phyloP scores from a whole-genome alignment of 2,329 filamentous ascomycete genomes.

The Pseudogymnoascus sp. region DNA sequence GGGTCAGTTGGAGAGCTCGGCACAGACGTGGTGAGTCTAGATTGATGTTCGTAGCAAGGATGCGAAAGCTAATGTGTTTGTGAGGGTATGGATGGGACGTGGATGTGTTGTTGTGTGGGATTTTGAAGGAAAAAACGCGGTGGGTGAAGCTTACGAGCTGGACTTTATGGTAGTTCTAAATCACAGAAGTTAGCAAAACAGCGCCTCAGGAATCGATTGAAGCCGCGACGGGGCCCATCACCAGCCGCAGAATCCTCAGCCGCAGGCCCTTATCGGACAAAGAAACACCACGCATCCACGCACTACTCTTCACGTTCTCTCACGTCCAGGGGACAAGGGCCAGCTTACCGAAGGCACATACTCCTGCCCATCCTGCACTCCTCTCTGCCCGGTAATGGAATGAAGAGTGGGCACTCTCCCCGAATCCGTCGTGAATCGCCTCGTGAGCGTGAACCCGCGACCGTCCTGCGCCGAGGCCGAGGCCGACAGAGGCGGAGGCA shows the following conservation, averaged over 20 bases:
- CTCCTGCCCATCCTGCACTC: constrained; percentile 22
- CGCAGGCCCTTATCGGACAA: neutral
- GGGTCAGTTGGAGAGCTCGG: constrained; percentile 29
- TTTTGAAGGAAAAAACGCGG: neutral
- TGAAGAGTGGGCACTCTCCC: constrained; percentile 70
- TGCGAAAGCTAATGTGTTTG: neutral
- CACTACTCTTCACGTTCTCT: neutral
- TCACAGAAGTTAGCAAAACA: constrained; percentile 18
- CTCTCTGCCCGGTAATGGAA: constrained; percentile 24
- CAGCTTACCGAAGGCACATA: constrained; percentile 27
- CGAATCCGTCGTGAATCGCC: constrained; percentile 90
- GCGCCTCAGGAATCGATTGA: neutral
- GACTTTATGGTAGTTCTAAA: constrained; percentile 60
- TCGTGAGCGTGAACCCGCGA: constrained; percentile 64
- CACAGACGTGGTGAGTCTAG: neutral
- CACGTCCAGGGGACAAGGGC: neutral
- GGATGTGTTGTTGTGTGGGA: neutral
- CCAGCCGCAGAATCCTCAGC: neutral
- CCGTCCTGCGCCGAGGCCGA: constrained; percentile 50
- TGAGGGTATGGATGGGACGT: neutral
- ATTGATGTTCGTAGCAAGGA: neutral
- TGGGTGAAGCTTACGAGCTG: constrained; percentile 56
- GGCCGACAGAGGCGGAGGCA: constrained; percentile 45
- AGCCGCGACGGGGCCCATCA: neutral
- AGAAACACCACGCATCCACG: neutral